Conservation (phyloP, 768 basidiomycete species). For the Macrolepiota fuliginosa region DNA sequence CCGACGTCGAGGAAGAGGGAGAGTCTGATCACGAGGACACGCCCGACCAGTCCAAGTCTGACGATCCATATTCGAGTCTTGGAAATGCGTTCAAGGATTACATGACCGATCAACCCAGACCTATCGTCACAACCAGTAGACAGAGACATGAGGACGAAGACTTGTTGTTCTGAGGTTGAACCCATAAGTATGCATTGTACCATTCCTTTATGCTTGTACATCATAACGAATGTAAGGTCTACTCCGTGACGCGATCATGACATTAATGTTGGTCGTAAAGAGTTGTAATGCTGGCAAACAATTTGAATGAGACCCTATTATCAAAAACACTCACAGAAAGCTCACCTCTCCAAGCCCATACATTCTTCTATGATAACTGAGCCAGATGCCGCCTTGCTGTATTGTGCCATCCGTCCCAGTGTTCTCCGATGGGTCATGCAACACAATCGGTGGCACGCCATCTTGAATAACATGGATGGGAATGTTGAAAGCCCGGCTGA, state of each 20-base stretch:
- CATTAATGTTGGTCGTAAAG: slow-evolving; percentile 57
- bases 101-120: slow-evolving; percentile 68
- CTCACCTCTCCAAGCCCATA: slow-evolving; percentile 95
- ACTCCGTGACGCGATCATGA: slow-evolving; percentile 11
- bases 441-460: slow-evolving; percentile 77
- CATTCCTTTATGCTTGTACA: slow-evolving; percentile 11
- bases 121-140: slow-evolving; percentile 45
- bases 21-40: slow-evolving; percentile 21
- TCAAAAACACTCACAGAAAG: background rate
- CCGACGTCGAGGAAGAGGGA: slow-evolving; percentile 28
- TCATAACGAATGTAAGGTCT: slow-evolving; percentile 9
- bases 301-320: slow-evolving; percentile 7
- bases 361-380: slow-evolving; percentile 92
- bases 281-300: slow-evolving; percentile 77
- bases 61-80: slow-evolving; percentile 84
- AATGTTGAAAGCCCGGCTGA: slow-evolving; percentile 75
- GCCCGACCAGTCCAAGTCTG: slow-evolving; percentile 26
- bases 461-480: slow-evolving; percentile 92
- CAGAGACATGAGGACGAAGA: slow-evolving; percentile 57
- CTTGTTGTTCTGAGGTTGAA: slow-evolving; percentile 49
- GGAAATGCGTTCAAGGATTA: slow-evolving; percentile 76
- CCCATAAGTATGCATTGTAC: background rate
- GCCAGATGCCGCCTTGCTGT: slow-evolving; percentile 49
- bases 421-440: slow-evolving; percentile 59
- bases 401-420: slow-evolving; percentile 24